Evolutionary conservation across 1,284 basidiomycete species (phyloP).

Genomic region (Fomitiporia mediterranea): DNA sequence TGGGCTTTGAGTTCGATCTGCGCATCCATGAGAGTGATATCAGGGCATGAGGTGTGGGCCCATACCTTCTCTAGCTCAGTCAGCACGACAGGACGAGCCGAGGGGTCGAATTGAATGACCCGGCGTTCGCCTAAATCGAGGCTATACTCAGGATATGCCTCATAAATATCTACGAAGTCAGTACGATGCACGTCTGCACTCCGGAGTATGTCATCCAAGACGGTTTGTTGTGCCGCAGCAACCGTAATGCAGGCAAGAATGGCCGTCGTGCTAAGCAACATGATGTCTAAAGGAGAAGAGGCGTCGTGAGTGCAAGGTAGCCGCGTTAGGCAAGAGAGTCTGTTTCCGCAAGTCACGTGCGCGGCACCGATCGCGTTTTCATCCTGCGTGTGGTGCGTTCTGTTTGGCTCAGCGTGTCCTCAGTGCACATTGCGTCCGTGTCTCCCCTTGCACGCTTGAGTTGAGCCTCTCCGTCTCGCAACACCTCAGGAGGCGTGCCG

Average conservation of each 20-base stretch:
- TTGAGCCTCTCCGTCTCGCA: too few species aligned
- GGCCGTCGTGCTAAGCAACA: conserved; percentile 11
- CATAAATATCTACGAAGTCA: conserved; percentile 25
- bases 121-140: conserved; percentile 69
- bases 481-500: neutral
- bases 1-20: conserved; percentile 76
- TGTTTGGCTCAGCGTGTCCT: too few species aligned
- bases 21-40: neutral
- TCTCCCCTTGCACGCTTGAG: neutral
- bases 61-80: conserved; percentile 78
- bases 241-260: conserved; percentile 10
- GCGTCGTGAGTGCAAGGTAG: neutral
- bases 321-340: neutral
- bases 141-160: conserved; percentile 37
- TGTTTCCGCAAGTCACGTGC: neutral
- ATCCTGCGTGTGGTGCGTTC: too few species aligned
- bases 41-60: neutral
- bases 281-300: conserved; percentile 2
- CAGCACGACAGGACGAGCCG: conserved; percentile 66
- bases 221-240: conserved; percentile 23
- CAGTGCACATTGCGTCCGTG: too few species aligned
- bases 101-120: conserved; percentile 68
- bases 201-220: neutral
- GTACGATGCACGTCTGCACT: neutral
- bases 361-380: neutral